Base-by-base conservation (phyloP, 2,329 filamentous ascomycete species). In the Rutstroemia sp. region DNA sequence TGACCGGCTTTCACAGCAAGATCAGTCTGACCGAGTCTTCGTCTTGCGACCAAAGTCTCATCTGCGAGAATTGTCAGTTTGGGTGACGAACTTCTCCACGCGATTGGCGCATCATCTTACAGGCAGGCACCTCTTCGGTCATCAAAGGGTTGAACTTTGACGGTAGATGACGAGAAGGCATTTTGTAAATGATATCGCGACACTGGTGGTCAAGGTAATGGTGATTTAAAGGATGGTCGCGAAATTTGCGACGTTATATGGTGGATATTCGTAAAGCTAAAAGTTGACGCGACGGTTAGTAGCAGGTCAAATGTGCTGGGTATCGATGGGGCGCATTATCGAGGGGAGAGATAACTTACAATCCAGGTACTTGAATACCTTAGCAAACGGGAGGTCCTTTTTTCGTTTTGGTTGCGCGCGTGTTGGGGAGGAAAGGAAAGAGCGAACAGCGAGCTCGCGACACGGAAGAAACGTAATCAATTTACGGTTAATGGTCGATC, bases 1-100 rank as follows among this genome's bases (percentile, higher is more conserved):
- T 87, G 84, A 37, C 86, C 84, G 67, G 90, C 84, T 75, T 91
- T 94, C 52, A 92, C 84, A 9, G 86, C 85, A 61, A 99, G 80
- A 73, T 95, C 88, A 23, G 94, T 99, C 74, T 96, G 92, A 48
- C 92, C 94, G 47, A 99, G 80, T 64, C 92, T 88, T 68, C 94
- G 88, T 69, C 91, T 86, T 71, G 86, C 77, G 61, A 96, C 83
- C 38, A 69, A 62, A 51, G 54, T 50, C 10, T 65, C 61, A 64
- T 69, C 68, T 67, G 56, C 58, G 25, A 38, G 16, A 23, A 12
- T 14, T 56, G 60, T 67, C 59, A 68, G 61, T 54, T 38, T 27
- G 51, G 48, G 23, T 30, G 3, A 39, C 52, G 45, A 56, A 56
- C 37, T 12, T 21, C 23, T 44, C 51, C 17, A 51, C 25, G 25